phyloP scores from a whole-genome alignment of 1,284 basidiomycete genomes.

The Ustanciosporium gigantosporum region DNA sequence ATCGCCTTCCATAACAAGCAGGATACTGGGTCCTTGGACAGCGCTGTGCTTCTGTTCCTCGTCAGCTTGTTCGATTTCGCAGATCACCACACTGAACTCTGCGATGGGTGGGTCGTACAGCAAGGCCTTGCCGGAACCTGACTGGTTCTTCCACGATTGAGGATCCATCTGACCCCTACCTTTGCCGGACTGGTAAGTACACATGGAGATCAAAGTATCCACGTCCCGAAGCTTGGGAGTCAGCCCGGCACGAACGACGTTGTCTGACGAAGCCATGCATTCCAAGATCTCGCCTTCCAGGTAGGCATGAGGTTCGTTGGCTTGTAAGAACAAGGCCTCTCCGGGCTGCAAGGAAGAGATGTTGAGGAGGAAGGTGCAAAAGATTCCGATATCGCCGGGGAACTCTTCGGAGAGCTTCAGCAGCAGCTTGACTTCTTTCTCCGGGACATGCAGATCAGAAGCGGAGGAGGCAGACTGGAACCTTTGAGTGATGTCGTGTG shows the following conservation, averaged over 20 bases:
- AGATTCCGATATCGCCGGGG: slow-evolving; percentile 88
- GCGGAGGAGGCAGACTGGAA: slow-evolving; percentile 3
- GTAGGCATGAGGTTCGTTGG: slow-evolving; percentile 96
- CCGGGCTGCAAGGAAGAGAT: slow-evolving; percentile 78
- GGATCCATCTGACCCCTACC: slow-evolving; percentile 68
- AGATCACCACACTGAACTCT: slow-evolving; percentile 77
- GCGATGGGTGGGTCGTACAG: slow-evolving; percentile 94
- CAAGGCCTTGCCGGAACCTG: slow-evolving; percentile 10
- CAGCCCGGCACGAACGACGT: slow-evolving; percentile 96
- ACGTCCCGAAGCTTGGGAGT: slow-evolving; percentile 96
- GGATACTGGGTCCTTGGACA: slow-evolving; percentile 81
- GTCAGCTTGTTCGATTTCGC: background rate
- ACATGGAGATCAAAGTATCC: slow-evolving; percentile 80
- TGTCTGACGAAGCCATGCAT: slow-evolving; percentile 68
- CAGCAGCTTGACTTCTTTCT: slow-evolving; percentile 68
- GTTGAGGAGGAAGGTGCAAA: slow-evolving; percentile 91
- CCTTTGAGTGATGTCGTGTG: slow-evolving; percentile 7
- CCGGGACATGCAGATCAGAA: slow-evolving; percentile 6
- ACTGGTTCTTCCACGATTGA: slow-evolving; percentile 63
- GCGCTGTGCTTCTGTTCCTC: background rate
- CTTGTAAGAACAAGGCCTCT: slow-evolving; percentile 90
- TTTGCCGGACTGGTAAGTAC: slow-evolving; percentile 76
- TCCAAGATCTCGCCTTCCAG: slow-evolving; percentile 66
- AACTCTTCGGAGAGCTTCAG: slow-evolving; percentile 78
- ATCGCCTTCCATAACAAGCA: slow-evolving; percentile 74